Percentiles rank a stretch among this genome's conserved stretches.
These are phyloP conservation scores for Vaccinium myrtillus DNA, from an alignment of 148 eudicot species.

Conservation along the genomic window DNA sequence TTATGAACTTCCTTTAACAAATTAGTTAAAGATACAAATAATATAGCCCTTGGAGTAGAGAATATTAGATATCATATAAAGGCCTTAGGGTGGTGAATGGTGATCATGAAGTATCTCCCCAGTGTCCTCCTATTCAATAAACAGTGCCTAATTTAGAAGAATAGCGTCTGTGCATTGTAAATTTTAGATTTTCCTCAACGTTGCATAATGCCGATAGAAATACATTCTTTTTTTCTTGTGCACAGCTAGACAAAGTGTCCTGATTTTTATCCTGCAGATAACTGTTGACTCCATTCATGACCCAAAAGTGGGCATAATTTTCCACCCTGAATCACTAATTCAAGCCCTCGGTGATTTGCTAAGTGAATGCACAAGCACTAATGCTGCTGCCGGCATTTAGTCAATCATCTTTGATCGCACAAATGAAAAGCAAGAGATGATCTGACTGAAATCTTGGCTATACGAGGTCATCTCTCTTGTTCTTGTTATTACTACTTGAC, in stretches of 20 bases:
- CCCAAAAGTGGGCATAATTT: conserved; percentile 65
- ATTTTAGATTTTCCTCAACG: not conserved
- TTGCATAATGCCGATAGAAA: not conserved
- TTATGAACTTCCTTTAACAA: not conserved
- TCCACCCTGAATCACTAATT: conserved; percentile 69
- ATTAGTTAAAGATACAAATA: not conserved
- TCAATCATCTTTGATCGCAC: not conserved
- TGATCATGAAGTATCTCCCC: not conserved
- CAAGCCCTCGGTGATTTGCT: conserved; percentile 63
- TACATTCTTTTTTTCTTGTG: not conserved
- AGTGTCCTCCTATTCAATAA: not conserved
- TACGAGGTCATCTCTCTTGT: not conserved
- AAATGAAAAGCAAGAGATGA: not conserved
- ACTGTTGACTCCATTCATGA: conserved; percentile 70
- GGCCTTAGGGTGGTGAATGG: not conserved
- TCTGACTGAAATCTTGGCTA: conserved; percentile 13
- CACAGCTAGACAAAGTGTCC: not conserved
- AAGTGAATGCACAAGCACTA: too few species aligned
- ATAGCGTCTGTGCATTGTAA: not conserved
- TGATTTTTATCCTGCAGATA: conserved; percentile 45
- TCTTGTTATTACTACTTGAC: too few species aligned
- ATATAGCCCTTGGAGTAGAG: not conserved
- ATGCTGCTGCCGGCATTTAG: conserved; percentile 2
- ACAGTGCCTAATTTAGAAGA: not conserved
- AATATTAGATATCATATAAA: not conserved